Evolutionary conservation across 768 basidiomycete genomes (phyloP), one percentile per base, ranked within the genome.

Genomic region (Suillus paluster): DNA sequence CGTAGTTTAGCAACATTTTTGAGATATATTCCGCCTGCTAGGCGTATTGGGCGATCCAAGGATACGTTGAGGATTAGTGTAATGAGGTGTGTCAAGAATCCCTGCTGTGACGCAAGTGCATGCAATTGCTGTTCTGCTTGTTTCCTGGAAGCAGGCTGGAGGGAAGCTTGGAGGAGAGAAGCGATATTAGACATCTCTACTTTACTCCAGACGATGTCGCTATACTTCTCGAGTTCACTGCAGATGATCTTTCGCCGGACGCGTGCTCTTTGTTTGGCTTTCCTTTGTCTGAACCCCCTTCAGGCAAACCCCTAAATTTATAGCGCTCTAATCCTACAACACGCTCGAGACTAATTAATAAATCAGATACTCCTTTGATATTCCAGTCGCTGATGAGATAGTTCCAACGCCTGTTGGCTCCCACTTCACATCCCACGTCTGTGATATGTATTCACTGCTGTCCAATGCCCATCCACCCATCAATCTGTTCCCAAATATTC

Each of bases 1-100:
- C 89, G 84, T 30, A 85, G 81, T 74, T 92, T 95, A 62, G 95
- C 84, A 49, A 90, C 83, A 72, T 99, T 97, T 80, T 98, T 99
- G 66, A 97, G 88, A 77, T 92, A 95, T 38, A 98, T 89, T 57
- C 91, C 90, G 2, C 88, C 96, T 1, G 94, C 86, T 59, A 97
- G 86, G 70, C 95, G 80, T 36, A 92, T 84, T 0, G 91, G 78
- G 67, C 87, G 86, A 72, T 90, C 85, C 36, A 78, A 75, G n/a
- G 84, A 73, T n/a, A 71, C 68, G 64, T 92, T 83, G 64, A 94
- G 86, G 64, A 94, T 87, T 64, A 98, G 86, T 33, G 82, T 77
- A 27, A 99, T 86, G 25, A 98, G 85, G 70, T 90, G 84, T 3
- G 85, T 78, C 14, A 95, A 82, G 75, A 98, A 99, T 11, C 90